Evolutionary conservation across 2,329 filamentous ascomycete species (phyloP).

Genomic region (Alternaria viburni): DNA sequence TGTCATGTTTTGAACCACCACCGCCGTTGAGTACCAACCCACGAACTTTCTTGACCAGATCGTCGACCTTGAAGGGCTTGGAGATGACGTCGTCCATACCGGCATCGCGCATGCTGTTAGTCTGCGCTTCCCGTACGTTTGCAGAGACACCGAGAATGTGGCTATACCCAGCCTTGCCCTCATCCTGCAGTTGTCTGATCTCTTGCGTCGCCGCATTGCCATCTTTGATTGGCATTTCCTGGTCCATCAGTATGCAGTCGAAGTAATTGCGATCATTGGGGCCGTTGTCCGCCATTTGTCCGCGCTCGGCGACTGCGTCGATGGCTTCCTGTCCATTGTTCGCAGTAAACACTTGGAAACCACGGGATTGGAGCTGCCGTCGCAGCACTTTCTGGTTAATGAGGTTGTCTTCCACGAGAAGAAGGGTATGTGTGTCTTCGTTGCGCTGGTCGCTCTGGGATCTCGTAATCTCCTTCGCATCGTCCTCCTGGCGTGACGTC

Average conservation of each 20-base stretch:
- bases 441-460: slow-evolving; percentile 26
- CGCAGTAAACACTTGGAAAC: slow-evolving; percentile 51
- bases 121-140: slow-evolving; percentile 47
- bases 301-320: slow-evolving; percentile 44
- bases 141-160: slow-evolving; percentile 50
- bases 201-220: slow-evolving; percentile 49
- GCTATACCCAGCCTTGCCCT: slow-evolving; percentile 39
- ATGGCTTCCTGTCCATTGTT: slow-evolving; percentile 56
- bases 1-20: slow-evolving; percentile 9
- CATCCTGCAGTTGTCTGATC: slow-evolving; percentile 47
- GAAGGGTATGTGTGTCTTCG: slow-evolving; percentile 32
- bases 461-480: slow-evolving; percentile 23
- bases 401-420: slow-evolving; percentile 58
- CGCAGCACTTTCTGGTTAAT: slow-evolving; percentile 58
- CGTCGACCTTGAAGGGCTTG: slow-evolving; percentile 49
- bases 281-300: slow-evolving; percentile 14
- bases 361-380: slow-evolving; percentile 56
- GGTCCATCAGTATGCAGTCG: slow-evolving; percentile 53
- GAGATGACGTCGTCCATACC: slow-evolving; percentile 50
- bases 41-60: slow-evolving; percentile 40
- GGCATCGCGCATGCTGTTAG: slow-evolving; percentile 39
- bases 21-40: slow-evolving; percentile 21
- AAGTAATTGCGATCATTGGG: slow-evolving; percentile 39
- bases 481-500: slow-evolving; percentile 29
- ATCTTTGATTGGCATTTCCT: slow-evolving; percentile 55